Conservation (phyloP, 805 yeast genomes). For the Candida andamanensis region DNA sequence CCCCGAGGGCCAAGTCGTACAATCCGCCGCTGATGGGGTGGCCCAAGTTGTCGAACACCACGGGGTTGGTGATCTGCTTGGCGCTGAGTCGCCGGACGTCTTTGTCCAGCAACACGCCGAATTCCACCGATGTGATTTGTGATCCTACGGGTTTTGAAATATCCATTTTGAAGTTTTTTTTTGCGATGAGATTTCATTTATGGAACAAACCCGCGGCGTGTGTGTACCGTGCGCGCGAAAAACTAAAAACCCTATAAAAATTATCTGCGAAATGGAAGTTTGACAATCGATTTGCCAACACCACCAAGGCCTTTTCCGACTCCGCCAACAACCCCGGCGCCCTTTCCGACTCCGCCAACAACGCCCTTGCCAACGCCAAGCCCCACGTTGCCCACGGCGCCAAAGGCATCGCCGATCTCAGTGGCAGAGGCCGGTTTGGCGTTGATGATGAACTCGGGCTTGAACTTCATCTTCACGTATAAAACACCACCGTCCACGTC, state of each 20-base stretch:
- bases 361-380: constrained; percentile 35
- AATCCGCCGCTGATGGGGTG: constrained; percentile 94
- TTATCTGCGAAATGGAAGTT: too few species aligned
- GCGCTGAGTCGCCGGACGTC: constrained; percentile 88
- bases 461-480: constrained; percentile 54
- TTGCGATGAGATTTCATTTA: constrained; percentile 5
- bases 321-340: constrained; percentile 31
- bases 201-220: not conserved
- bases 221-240: not conserved
- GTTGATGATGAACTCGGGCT: constrained; percentile 63
- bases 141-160: constrained; percentile 96
- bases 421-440: constrained; percentile 23
- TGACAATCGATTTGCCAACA: constrained; percentile 29
- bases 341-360: constrained; percentile 38
- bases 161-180: constrained; percentile 56
- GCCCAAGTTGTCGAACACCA: constrained; percentile 92
- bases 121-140: constrained; percentile 87
- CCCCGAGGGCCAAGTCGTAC: constrained; percentile 93
- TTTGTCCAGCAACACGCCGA: constrained; percentile 72
- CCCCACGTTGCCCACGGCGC: constrained; percentile 41
- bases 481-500: constrained; percentile 61
- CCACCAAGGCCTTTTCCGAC: constrained; percentile 33
- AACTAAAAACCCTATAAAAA: not conserved
- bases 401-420: constrained; percentile 30
- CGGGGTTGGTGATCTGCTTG: constrained; percentile 91